Evolutionary conservation across 2,329 filamentous ascomycete genomes (phyloP), one percentile per base, ranked within the genome.

Genomic region (Hypoxylon rubiginosum): DNA sequence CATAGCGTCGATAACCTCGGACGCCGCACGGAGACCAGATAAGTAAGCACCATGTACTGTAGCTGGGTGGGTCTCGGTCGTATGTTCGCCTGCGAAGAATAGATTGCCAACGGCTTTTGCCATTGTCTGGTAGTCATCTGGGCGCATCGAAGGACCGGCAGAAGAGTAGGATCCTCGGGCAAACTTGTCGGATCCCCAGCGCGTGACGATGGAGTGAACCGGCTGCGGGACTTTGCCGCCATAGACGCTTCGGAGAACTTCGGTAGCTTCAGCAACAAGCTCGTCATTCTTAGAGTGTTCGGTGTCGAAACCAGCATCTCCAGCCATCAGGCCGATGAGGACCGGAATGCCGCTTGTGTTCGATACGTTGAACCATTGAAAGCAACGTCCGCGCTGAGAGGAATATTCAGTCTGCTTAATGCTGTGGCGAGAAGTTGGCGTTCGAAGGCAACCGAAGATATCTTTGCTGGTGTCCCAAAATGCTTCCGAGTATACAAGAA

Each of bases 41-140:
- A 99, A 83, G 76, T 98, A 99, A 8, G 96, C 97, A 5, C 96
- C 96, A 72, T 99, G 96, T 0, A 99, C 96, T 1, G 96, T 99
- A 32, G 97, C 96, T 11, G 97, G 96, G 76, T 99, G 94, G 0
- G 94, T 97, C 50, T 93, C 94, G 72, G 92, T 97, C 0, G 97
- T 99, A 66, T 97, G 96, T 79, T 99, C 96, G 51, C 96, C 96
- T 15, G 95, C 96, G 79, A 99, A 99, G 79, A 95, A 93, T 8
- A 99, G 83, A 69, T 97, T 97, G 32, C 93, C 94, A 32, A 97
- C 84, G 0, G 92, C 84, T 52, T 88, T 87, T 1, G 96, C 93
- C 92, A 99, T 97, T 32, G 89, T 83, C 77, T 98, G 93, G 79
- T 99, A 99, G 77, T 99, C 96, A 56, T 94, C 92, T 1, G 92